Conservation (phyloP, 306 rosid genomes). For the Cucumis melo region DNA sequence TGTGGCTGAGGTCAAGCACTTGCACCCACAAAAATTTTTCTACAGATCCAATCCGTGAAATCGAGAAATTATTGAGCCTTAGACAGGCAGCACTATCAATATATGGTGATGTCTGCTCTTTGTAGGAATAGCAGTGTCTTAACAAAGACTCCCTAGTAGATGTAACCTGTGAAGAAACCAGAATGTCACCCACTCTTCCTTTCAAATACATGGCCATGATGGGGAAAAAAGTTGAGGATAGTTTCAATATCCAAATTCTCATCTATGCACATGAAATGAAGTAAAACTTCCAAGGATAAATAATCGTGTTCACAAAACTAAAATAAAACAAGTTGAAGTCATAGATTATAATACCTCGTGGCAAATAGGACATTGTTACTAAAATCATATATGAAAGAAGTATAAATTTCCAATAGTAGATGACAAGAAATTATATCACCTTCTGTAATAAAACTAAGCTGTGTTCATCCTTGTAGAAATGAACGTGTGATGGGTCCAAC, state of each 20-base stretch:
- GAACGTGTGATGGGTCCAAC: slow-evolving; percentile 49
- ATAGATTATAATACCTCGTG: too few species aligned
- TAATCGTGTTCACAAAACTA: too few species aligned
- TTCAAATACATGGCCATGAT: neutral
- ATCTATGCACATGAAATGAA: neutral
- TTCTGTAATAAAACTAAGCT: slow-evolving; percentile 31
- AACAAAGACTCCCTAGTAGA: slow-evolving; percentile 39
- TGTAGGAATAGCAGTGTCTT: slow-evolving; percentile 36
- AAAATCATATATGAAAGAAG: too few species aligned
- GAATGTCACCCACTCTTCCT: slow-evolving; percentile 1
- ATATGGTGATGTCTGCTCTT: slow-evolving; percentile 21
- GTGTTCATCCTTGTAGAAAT: slow-evolving; percentile 48
- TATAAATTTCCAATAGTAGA: neutral
- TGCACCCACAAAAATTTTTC: slow-evolving; percentile 72
- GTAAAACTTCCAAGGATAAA: neutral
- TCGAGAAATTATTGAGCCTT: slow-evolving; percentile 52
- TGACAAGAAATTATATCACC: slow-evolving; percentile 19
- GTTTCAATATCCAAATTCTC: neutral
- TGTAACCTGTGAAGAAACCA: slow-evolving; percentile 42
- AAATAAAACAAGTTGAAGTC: neutral
- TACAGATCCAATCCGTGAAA: slow-evolving; percentile 58
- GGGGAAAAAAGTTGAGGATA: neutral
- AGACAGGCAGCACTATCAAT: slow-evolving; percentile 30
- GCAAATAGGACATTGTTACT: too few species aligned
- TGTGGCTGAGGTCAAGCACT: slow-evolving; percentile 84